Evolutionary conservation across 2,329 filamentous ascomycete genomes (phyloP).

Genomic region (Dothideomycetes sp.): DNA sequence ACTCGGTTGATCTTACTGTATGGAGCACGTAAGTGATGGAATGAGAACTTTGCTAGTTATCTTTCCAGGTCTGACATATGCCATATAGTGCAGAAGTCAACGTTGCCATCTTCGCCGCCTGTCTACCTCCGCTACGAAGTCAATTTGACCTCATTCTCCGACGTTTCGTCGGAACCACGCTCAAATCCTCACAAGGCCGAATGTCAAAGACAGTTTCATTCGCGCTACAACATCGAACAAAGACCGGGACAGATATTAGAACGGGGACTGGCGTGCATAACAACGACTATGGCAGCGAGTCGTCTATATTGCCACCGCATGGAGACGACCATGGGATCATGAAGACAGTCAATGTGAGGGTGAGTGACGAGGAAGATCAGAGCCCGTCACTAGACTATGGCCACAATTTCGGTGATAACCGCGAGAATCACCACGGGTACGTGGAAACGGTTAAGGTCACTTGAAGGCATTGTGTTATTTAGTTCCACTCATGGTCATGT

Average conservation of each 20-base stretch:
- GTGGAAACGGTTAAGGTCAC: no score
- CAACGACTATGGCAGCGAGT: conserved; percentile 3
- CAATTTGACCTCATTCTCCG: conserved; percentile 9
- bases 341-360: no score
- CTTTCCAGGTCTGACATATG: no score
- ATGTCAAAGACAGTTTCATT: conserved; percentile 1
- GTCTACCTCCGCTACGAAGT: conserved; percentile 9
- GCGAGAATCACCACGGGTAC: no score
- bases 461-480: no score
- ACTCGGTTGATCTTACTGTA: conserved; percentile 9
- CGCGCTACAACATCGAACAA: conserved; percentile 1
- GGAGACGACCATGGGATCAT: conserved; percentile 4
- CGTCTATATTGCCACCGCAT: neutral
- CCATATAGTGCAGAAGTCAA: conserved; percentile 11
- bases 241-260: neutral
- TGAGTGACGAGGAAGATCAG: no score
- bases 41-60: neutral
- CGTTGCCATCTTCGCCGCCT: conserved; percentile 11
- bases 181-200: conserved; percentile 3
- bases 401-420: no score
- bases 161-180: conserved; percentile 6
- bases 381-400: no score
- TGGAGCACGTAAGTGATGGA: no score
- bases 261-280: neutral
- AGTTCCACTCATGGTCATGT: no score